A percentile compares a stretch with the other conserved stretches of the same genome.
These are phyloP conservation scores for Rhynchosporium agropyri DNA, from an alignment of 2,329 filamentous ascomycete genomes.

Conservation along the genomic window DNA sequence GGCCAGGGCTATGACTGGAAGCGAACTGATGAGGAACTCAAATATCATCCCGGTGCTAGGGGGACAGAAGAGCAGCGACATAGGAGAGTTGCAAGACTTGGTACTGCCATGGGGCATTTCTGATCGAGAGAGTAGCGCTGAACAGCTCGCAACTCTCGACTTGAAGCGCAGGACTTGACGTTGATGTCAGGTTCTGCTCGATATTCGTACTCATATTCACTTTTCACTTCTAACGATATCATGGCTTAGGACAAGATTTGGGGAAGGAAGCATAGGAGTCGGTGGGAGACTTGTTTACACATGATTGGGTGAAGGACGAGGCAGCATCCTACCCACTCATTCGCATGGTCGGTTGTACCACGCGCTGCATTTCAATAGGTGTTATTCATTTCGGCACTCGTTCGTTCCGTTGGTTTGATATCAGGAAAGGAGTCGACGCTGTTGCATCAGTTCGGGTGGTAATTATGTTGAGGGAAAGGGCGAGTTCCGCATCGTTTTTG, in stretches of 20 bases:
- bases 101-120: constrained; percentile 24
- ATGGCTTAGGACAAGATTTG: constrained; percentile 15
- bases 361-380: neutral
- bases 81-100: constrained; percentile 22
- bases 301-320: neutral
- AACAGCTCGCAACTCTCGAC: constrained; percentile 25
- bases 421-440: constrained; percentile 5
- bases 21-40: constrained; percentile 17
- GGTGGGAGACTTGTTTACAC: constrained; percentile 11
- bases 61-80: constrained; percentile 23
- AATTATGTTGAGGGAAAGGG: neutral
- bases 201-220: constrained; percentile 39
- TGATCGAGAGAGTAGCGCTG: constrained; percentile 19
- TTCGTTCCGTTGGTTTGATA: neutral
- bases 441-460: constrained; percentile 2
- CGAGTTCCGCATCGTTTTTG: no score
- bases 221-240: constrained; percentile 41
- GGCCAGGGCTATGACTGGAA: constrained; percentile 24
- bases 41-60: constrained; percentile 18
- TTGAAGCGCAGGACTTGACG: neutral
- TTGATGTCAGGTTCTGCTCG: constrained; percentile 9
- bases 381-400: neutral
- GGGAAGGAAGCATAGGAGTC: constrained; percentile 20
- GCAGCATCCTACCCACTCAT: constrained; percentile 1
- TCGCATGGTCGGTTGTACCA: neutral